A percentile compares a stretch with the other conserved stretches of the same genome.
phyloP scores from a whole-genome alignment of 2,329 filamentous ascomycete genomes.

The Celoporthe dispersa region DNA sequence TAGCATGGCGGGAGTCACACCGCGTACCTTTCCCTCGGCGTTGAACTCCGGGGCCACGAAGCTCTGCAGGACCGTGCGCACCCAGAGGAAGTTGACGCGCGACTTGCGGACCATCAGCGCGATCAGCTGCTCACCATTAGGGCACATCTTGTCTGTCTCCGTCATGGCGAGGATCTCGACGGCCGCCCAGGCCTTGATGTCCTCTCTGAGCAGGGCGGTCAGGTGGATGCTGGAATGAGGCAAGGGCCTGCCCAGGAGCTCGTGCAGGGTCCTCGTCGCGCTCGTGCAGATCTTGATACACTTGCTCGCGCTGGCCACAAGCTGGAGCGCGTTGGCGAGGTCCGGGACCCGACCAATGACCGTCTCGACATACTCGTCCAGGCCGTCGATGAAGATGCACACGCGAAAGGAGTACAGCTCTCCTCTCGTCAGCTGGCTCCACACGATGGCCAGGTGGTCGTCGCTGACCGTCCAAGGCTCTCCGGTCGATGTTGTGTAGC shows the following conservation, averaged over 20 bases:
- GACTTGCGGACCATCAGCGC: neutral
- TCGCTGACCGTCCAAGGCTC: neutral
- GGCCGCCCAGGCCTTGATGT: slow-evolving; percentile 1
- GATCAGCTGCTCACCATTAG: neutral
- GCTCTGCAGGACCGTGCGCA: neutral
- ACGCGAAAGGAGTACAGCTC: neutral
- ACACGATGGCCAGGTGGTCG: neutral
- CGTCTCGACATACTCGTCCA: slow-evolving; percentile 11
- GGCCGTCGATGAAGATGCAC: slow-evolving; percentile 12
- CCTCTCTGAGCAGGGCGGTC: neutral
- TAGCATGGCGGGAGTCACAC: neutral
- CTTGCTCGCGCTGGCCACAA: neutral
- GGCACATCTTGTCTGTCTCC: neutral
- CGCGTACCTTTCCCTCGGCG: neutral
- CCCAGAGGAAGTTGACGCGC: slow-evolving; percentile 1
- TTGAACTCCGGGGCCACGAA: neutral
- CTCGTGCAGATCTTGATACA: slow-evolving; percentile 8
- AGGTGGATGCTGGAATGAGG: neutral
- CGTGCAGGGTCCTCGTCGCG: neutral
- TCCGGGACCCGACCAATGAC: neutral
- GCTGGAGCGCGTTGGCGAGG: neutral
- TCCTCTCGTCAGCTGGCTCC: neutral
- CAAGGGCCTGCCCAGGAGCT: neutral
- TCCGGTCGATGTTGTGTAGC: neutral
- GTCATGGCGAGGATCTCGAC: neutral